Base-by-base conservation (phyloP, 106 monocot genomes). In the Xerophyta viscosa region DNA sequence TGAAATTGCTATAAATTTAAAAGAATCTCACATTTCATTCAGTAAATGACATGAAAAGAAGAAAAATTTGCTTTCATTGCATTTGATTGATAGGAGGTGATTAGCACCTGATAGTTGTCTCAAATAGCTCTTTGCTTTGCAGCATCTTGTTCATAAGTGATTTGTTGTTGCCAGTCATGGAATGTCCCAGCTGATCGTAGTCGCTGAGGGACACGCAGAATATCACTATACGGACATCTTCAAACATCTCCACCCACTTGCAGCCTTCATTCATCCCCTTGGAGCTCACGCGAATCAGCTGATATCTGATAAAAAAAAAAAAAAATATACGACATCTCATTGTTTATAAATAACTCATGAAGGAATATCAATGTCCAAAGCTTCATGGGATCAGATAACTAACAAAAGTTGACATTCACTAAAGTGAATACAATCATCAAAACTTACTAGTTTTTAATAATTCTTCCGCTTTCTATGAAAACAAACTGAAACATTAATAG, bases 241-340 rank as follows among this genome's bases (percentile, higher is more conserved):
- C 88, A 50, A 94, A 94, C 93, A 94, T 94, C 52, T 94, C 93
- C 39, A 88, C 60, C 93, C 93, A 94, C 60, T 94, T 94, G 70
- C 88, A 84, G 24, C 88, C 84, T 53, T 94, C 84, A 48, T 68
- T 80, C 66, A 88, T 78, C 11, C 88, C 93, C 67, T 72, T 84
- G 22, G 83, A 75, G 29, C 72, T 84, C 21, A 81, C 78, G 46
- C 84, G 53, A 28, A 94, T 94, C 48, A 94, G 55, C 46, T 88
- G 88, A 51, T 84, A 94, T 60, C 93, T 94, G 62, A 27, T n/a
- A 33, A 39, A 50, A 41, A n/a, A n/a, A n/a, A n/a, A n/a, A n/a
- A n/a, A n/a, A n/a, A n/a, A n/a, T n/a, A n/a, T n/a, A n/a, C n/a
- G n/a, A n/a, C n/a, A n/a, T n/a, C n/a, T n/a, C n/a, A n/a, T n/a